Conservation (phyloP, 2,329 filamentous ascomycete species). For the Colletotrichum neosansevieriae region DNA sequence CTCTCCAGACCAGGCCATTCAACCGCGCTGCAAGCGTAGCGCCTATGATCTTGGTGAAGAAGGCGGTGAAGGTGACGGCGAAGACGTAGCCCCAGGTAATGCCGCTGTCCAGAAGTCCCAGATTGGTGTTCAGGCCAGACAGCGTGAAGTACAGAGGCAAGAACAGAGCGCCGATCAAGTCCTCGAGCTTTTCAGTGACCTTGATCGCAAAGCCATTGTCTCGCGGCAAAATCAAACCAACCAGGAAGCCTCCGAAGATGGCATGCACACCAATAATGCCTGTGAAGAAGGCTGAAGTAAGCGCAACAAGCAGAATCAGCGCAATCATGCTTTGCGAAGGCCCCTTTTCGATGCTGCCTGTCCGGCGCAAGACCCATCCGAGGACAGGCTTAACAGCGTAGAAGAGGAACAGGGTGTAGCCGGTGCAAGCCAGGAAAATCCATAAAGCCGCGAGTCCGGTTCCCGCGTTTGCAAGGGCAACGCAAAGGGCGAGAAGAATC, state of each 20-base stretch:
- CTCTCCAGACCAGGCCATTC: conserved; percentile 87
- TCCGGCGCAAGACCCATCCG: conserved; percentile 78
- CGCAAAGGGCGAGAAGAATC: conserved; percentile 92
- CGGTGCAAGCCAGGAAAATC: conserved; percentile 81
- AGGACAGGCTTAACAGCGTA: conserved; percentile 81
- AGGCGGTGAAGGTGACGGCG: conserved; percentile 84
- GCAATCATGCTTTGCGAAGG: conserved; percentile 88
- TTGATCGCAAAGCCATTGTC: conserved; percentile 92
- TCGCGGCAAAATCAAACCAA: conserved; percentile 90
- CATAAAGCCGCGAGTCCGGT: conserved; percentile 86
- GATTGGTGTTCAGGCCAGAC: conserved; percentile 88
- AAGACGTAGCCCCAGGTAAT: conserved; percentile 92
- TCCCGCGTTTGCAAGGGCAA: conserved; percentile 90
- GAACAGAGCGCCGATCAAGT: conserved; percentile 86
- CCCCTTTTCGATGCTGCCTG: conserved; percentile 85
- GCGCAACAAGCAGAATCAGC: conserved; percentile 82
- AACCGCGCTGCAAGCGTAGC: conserved; percentile 82
- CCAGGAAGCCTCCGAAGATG: conserved; percentile 93
- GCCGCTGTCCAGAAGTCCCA: conserved; percentile 85
- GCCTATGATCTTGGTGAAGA: conserved; percentile 86
- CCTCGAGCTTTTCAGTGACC: conserved; percentile 93
- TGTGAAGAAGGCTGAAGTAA: conserved; percentile 88
- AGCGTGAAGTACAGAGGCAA: conserved; percentile 93
- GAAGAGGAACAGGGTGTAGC: conserved; percentile 81
- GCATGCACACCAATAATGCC: conserved; percentile 91